Conservation (phyloP, 139 green algal genomes). For the Coccomyxa sp. region DNA sequence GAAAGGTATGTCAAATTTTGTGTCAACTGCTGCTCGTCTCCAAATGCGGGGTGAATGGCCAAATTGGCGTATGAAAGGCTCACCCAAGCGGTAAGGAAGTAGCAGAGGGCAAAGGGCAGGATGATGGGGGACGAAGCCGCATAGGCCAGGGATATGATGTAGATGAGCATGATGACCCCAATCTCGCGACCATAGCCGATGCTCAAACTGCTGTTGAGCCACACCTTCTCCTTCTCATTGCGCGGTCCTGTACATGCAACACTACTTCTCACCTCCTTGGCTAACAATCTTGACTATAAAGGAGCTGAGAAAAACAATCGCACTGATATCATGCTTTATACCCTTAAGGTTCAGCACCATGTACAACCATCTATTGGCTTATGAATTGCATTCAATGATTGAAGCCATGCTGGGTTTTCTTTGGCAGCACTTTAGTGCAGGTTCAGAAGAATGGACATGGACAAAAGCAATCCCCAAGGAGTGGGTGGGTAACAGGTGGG, state of each 20-base stretch:
- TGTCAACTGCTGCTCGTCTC: not conserved
- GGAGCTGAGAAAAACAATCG: too few species aligned
- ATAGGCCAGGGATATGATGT: conserved; percentile 46
- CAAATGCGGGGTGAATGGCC: not conserved
- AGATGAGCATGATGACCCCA: conserved; percentile 50
- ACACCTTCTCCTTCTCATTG: not conserved
- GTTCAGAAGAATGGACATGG: too few species aligned
- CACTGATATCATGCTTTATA: too few species aligned
- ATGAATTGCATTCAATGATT: too few species aligned
- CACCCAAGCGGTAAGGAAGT: conserved; percentile 25
- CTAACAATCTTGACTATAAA: too few species aligned
- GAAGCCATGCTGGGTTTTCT: too few species aligned
- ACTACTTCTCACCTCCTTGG: not conserved
- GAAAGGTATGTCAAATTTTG: too few species aligned
- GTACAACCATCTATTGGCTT: too few species aligned
- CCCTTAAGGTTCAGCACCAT: too few species aligned
- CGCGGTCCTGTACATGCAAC: not conserved
- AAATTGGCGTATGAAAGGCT: not conserved
- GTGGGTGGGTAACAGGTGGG: too few species aligned
- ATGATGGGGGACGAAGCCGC: conserved; percentile 44
- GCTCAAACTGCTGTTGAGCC: conserved; percentile 6
- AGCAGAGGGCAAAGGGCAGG: conserved; percentile 53
- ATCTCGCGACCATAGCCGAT: conserved; percentile 43
- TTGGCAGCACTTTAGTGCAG: too few species aligned
- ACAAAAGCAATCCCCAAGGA: too few species aligned